A percentile compares a stretch with the other conserved stretches of the same genome.
These are phyloP conservation scores for Gynostemma pentaphyllum DNA, from an alignment of 306 rosid genomes.

Conservation along the genomic window DNA sequence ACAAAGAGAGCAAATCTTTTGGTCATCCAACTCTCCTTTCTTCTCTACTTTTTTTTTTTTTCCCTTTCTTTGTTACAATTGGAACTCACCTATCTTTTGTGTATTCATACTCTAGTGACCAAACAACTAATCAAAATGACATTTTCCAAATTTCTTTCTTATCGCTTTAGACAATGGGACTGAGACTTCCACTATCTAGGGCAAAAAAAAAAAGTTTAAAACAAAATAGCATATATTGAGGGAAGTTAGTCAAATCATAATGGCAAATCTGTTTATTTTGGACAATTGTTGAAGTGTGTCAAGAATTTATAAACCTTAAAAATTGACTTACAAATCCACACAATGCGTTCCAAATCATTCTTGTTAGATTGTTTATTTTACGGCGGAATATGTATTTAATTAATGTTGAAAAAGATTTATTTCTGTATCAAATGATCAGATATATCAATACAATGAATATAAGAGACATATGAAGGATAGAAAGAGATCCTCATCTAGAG, in stretches of 20 bases:
- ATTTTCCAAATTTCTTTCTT: too few species aligned
- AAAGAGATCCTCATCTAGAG: too few species aligned
- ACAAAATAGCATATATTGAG: background rate
- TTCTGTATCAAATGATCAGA: too few species aligned
- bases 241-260: background rate
- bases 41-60: background rate
- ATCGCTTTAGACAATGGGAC: conserved; percentile 1
- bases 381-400: too few species aligned
- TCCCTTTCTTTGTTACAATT: background rate
- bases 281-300: too few species aligned
- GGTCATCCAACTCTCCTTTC: background rate
- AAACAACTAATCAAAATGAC: too few species aligned
- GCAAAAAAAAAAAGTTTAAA: background rate
- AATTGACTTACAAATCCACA: background rate
- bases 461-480: too few species aligned
- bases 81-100: too few species aligned
- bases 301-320: conserved; percentile 6
- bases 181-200: conserved; percentile 2
- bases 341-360: conserved; percentile 5
- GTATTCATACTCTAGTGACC: too few species aligned
- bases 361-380: background rate
- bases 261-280: background rate
- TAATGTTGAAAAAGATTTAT: too few species aligned
- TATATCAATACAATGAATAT: too few species aligned
- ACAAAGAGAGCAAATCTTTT: too few species aligned